These are phyloP conservation scores for Fraxinus sp. DNA, from an alignment of 305 asterid species.

Conservation along the genomic window DNA sequence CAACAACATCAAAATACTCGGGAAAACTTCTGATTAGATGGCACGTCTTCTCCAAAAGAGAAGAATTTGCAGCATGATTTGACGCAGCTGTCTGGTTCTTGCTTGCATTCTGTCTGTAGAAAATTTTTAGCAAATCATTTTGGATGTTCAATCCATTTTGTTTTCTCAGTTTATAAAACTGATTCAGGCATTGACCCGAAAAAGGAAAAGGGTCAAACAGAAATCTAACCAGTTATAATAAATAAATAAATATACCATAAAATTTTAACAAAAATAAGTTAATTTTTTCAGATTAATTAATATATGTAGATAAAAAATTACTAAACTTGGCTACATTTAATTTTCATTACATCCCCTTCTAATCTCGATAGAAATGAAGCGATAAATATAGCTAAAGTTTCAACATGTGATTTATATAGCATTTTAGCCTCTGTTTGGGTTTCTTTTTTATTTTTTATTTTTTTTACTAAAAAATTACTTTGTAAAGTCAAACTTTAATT, in stretches of 20 bases:
- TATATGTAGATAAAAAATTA: not conserved
- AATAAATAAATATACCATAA: not conserved
- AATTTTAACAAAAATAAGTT: not conserved
- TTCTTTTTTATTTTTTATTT: not conserved
- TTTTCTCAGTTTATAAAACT: not conserved
- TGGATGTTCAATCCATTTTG: slow-evolving; percentile 3
- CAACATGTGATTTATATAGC: not conserved
- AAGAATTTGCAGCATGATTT: slow-evolving; percentile 37
- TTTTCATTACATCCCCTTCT: not conserved
- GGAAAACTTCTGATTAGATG: slow-evolving; percentile 92
- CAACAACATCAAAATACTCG: slow-evolving; percentile 95
- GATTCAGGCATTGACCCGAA: not conserved
- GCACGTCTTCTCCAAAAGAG: slow-evolving; percentile 91
- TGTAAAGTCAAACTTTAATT: not conserved
- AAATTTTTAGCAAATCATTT: slow-evolving; percentile 22
- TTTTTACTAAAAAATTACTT: not conserved
- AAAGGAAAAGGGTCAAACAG: not conserved
- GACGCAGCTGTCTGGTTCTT: slow-evolving; percentile 53
- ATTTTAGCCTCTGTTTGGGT: slow-evolving; percentile 4
- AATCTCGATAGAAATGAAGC: not conserved
- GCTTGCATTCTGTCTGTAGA: slow-evolving; percentile 66
- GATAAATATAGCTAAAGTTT: not conserved
- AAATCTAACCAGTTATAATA: not conserved
- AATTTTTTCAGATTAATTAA: too few relatives aligned
- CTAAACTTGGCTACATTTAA: not conserved